A percentile compares a stretch with the other conserved stretches of the same genome.
phyloP scores from a whole-genome alignment of 1,284 basidiomycete species.

The Anthracocystis walkeri region DNA sequence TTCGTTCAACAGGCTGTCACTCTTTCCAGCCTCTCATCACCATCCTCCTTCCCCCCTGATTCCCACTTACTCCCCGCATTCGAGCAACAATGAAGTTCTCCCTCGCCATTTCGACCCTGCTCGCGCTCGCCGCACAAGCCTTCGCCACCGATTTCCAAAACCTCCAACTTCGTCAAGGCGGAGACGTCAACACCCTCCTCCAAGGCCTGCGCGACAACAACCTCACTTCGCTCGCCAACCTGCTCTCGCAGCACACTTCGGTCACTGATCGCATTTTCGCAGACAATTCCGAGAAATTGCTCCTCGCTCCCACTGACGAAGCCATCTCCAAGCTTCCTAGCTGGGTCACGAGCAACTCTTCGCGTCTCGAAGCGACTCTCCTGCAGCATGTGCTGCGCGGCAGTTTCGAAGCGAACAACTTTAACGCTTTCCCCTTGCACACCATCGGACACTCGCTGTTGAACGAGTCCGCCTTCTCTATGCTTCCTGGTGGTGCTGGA shows the following conservation, averaged over 20 bases:
- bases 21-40: constrained; percentile 39
- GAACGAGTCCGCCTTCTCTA: constrained; percentile 24
- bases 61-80: constrained; percentile 2
- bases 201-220: constrained; percentile 49
- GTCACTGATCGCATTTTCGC: constrained; percentile 50
- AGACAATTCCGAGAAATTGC: constrained; percentile 39
- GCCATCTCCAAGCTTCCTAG: constrained; percentile 44
- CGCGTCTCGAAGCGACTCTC: constrained; percentile 52
- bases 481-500: constrained; percentile 57
- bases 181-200: constrained; percentile 45
- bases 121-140: constrained; percentile 21
- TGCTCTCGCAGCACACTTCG: constrained; percentile 38
- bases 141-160: constrained; percentile 33
- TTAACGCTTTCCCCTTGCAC: constrained; percentile 48
- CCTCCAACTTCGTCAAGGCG: constrained; percentile 41
- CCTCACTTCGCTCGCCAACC: constrained; percentile 47
- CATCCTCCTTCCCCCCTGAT: neutral
- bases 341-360: constrained; percentile 48
- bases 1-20: constrained; percentile 26
- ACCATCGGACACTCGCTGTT: constrained; percentile 56
- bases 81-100: constrained; percentile 35
- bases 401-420: constrained; percentile 25
- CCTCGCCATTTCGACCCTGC: constrained; percentile 18
- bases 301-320: constrained; percentile 52
- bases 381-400: constrained; percentile 56